A percentile compares a stretch with the other conserved stretches of the same genome.
phyloP scores from a whole-genome alignment of 1,284 basidiomycete genomes.

The Afroboletus lepidellus region DNA sequence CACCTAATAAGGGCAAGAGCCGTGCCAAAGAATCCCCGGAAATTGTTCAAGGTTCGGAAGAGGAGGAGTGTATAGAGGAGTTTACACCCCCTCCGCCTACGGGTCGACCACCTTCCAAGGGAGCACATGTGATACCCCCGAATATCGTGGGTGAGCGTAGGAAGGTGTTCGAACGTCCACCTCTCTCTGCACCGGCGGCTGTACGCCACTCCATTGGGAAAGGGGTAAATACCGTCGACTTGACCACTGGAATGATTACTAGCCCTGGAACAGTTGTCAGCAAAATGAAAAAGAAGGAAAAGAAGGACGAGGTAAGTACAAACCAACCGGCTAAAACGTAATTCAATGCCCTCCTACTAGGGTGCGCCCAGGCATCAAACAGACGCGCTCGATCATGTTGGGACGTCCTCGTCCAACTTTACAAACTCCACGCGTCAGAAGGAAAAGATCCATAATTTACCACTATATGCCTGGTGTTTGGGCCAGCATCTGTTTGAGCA shows the following conservation, averaged over 20 bases:
- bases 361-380: not conserved
- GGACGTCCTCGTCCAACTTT: slow-evolving; percentile 31
- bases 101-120: not conserved
- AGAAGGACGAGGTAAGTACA: slow-evolving; percentile 25
- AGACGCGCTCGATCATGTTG: slow-evolving; percentile 21
- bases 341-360: slow-evolving; percentile 13
- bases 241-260: too few species aligned
- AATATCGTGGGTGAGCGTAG: slow-evolving; percentile 15
- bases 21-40: slow-evolving; percentile 9
- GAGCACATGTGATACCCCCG: slow-evolving; percentile 20
- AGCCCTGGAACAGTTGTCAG: slow-evolving; percentile 1
- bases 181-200: slow-evolving; percentile 7
- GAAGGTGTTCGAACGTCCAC: slow-evolving; percentile 8
- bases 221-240: slow-evolving; percentile 10
- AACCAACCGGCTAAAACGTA: not conserved
- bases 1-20: slow-evolving; percentile 26
- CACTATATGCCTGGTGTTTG: slow-evolving; percentile 29
- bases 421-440: slow-evolving; percentile 15
- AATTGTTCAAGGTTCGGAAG: slow-evolving; percentile 24
- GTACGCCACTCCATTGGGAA: not conserved
- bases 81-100: slow-evolving; percentile 10
- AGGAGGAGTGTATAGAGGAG: slow-evolving; percentile 23
- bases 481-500: slow-evolving; percentile 21
- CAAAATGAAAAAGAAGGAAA: slow-evolving; percentile 28
- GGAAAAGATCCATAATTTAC: slow-evolving; percentile 11